Evolutionary conservation across 2,329 filamentous ascomycete genomes (phyloP).

Genomic region (Penicillium sp.): DNA sequence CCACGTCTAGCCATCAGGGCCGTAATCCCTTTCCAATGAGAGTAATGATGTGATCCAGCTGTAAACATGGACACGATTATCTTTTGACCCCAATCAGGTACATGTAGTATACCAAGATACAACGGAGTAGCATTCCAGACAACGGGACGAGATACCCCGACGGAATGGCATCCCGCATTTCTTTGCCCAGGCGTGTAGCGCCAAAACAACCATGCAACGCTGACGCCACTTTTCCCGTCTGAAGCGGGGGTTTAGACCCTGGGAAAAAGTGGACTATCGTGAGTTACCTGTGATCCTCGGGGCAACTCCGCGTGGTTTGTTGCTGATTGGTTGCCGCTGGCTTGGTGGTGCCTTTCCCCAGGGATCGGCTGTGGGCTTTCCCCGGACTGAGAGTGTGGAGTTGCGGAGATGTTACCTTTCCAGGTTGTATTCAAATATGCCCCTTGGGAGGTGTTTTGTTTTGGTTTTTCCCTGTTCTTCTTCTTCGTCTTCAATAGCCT

Average conservation of each 20-base stretch:
- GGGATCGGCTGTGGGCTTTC: constrained; percentile 8
- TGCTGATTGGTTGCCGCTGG: neutral
- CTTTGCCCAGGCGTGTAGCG: neutral
- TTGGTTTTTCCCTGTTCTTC: neutral
- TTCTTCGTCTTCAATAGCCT: neutral
- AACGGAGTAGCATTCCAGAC: constrained; percentile 3
- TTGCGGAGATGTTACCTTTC: constrained; percentile 12
- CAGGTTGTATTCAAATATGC: neutral
- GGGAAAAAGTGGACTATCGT: neutral
- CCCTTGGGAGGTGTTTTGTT: neutral
- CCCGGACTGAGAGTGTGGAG: constrained; percentile 12
- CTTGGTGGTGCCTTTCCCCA: neutral
- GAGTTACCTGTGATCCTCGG: neutral
- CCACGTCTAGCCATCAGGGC: neutral
- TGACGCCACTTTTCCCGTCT: constrained; percentile 1
- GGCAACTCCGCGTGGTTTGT: neutral
- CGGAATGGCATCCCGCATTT: constrained; percentile 1
- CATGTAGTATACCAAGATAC: no score
- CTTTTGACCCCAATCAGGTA: no score
- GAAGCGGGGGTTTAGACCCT: neutral
- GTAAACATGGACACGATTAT: neutral
- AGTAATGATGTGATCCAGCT: neutral
- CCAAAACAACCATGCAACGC: constrained; percentile 5
- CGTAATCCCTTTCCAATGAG: neutral
- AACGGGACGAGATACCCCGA: neutral